Conservation (phyloP, 2,329 filamentous ascomycete genomes). For the Clarireedia homoeocarpa region DNA sequence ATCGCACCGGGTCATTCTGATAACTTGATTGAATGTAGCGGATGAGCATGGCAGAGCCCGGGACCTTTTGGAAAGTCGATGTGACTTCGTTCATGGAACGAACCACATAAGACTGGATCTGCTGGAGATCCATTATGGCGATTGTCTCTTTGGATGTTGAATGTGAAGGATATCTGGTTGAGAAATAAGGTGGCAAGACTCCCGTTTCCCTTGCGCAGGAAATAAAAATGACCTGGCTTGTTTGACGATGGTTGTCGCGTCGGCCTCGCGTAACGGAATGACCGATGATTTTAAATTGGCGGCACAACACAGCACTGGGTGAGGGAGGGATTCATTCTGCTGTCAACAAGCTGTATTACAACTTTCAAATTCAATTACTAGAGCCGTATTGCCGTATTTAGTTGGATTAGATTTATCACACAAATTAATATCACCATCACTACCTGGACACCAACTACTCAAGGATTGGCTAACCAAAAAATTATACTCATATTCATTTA, state of each 20-base stretch:
- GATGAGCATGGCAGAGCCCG: slow-evolving; percentile 86
- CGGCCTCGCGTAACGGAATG: slow-evolving; percentile 7
- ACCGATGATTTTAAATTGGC: background rate
- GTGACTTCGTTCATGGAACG: slow-evolving; percentile 45
- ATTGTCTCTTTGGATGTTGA: background rate
- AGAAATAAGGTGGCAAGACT: background rate
- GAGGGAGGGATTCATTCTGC: background rate
- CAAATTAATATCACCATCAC: too few species aligned
- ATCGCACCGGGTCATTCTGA: slow-evolving; percentile 92
- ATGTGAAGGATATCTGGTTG: background rate
- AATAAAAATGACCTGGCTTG: background rate
- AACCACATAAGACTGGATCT: slow-evolving; percentile 47
- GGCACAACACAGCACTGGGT: background rate
- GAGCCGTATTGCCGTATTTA: too few species aligned
- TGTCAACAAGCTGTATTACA: background rate
- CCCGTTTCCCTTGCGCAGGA: background rate
- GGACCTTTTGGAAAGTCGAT: slow-evolving; percentile 76
- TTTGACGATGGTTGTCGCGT: slow-evolving; percentile 1
- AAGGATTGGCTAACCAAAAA: slow-evolving; percentile 1
- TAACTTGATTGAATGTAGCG: slow-evolving; percentile 97
- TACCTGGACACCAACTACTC: background rate
- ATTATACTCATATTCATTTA: slow-evolving; percentile 10
- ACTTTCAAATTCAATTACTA: too few species aligned
- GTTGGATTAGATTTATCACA: too few species aligned
- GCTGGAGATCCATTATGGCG: slow-evolving; percentile 52